A percentile compares a stretch with the other conserved stretches of the same genome.
Evolutionary conservation across 1,139 yeast genomes (phyloP).

Genomic region (Debaryomyces psychrophilus): DNA sequence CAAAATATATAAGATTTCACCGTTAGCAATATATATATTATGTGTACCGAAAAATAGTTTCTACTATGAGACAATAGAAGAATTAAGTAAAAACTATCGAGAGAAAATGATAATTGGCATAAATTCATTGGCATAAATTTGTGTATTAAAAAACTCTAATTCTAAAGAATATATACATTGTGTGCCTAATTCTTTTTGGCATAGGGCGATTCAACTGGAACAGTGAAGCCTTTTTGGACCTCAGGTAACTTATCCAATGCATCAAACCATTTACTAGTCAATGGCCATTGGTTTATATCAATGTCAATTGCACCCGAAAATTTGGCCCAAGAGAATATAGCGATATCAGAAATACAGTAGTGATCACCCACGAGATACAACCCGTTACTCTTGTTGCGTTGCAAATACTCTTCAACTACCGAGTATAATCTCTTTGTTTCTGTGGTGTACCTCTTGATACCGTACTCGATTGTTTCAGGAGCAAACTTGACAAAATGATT

Average conservation of each 20-base stretch:
- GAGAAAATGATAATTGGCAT: too few species aligned
- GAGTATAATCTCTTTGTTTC: conserved; percentile 57
- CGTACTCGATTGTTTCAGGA: conserved; percentile 53
- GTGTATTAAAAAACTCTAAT: background rate
- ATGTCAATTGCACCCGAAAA: conserved; percentile 25
- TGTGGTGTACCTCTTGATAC: conserved; percentile 49
- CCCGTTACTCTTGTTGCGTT: conserved; percentile 38
- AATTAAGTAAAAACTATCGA: too few species aligned
- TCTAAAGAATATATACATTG: background rate
- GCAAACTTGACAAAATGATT: conserved; percentile 49
- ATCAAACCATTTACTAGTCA: conserved; percentile 48
- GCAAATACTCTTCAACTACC: conserved; percentile 54
- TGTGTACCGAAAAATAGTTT: too few species aligned
- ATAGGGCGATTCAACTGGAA: conserved; percentile 4
- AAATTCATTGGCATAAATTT: too few species aligned
- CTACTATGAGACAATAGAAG: too few species aligned
- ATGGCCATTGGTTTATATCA: conserved; percentile 48
- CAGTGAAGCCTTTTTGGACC: conserved; percentile 33
- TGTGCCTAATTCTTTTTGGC: background rate
- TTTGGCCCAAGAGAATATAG: conserved; percentile 43
- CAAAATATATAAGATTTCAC: too few species aligned
- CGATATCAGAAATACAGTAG: conserved; percentile 56
- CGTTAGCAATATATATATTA: too few species aligned
- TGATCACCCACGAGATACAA: conserved; percentile 62
- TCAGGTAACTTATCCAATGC: conserved; percentile 39